These are phyloP conservation scores for Sinapis alba DNA, from an alignment of 441 rosid genomes.

Conservation along the genomic window DNA sequence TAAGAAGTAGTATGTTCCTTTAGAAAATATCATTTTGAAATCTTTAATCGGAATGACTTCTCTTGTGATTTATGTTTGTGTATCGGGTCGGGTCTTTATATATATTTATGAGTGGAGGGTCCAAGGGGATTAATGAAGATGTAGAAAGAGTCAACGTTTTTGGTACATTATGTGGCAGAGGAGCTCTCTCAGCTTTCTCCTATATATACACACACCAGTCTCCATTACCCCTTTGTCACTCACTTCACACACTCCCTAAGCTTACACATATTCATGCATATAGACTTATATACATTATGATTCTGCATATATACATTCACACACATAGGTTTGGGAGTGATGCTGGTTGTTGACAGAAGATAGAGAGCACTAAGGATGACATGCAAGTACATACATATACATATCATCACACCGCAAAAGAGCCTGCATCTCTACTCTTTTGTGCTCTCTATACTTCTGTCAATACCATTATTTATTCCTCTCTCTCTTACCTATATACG, in stretches of 20 bases:
- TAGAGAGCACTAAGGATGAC: conserved; percentile 92
- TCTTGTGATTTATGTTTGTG: conserved; percentile 4
- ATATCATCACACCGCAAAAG: conserved; percentile 5
- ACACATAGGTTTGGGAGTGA: conserved; percentile 25
- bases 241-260: conserved; percentile 16
- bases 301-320: not conserved
- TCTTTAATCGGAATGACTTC: not conserved
- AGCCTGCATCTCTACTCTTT: conserved; percentile 66
- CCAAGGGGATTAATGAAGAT: conserved; percentile 1
- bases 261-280: not conserved
- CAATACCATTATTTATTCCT: conserved; percentile 53
- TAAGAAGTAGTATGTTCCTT: not conserved
- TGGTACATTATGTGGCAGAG: conserved; percentile 16
- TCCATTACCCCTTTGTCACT: conserved; percentile 16
- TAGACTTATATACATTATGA: not conserved
- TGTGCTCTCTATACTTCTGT: conserved; percentile 96
- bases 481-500: conserved; percentile 9
- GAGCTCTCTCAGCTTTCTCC: conserved; percentile 21
- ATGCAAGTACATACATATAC: conserved; percentile 45
- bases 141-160: conserved; percentile 36
- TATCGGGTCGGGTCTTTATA: conserved; percentile 4
- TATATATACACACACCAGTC: conserved; percentile 30
- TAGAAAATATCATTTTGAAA: not conserved
- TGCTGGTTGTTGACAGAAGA: conserved; percentile 77
- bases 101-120: conserved; percentile 27